A percentile compares a stretch with the other conserved stretches of the same genome.
phyloP scores from a whole-genome alignment of 2,329 filamentous ascomycete genomes.

The Xylaria sp. region DNA sequence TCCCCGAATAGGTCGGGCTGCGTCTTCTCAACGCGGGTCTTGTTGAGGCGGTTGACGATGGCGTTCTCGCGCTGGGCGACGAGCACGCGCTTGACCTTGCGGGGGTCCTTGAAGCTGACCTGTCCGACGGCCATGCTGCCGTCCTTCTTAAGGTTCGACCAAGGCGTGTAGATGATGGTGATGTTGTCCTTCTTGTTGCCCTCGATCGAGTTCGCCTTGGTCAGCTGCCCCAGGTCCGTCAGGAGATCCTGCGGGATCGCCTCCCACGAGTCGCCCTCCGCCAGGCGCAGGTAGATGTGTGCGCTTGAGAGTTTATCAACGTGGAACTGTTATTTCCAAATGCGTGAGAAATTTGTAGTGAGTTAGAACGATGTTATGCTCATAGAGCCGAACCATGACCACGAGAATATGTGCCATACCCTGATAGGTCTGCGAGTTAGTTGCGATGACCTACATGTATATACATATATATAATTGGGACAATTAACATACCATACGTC shows the following conservation, averaged over 20 bases:
- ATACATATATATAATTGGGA: conserved; percentile 19
- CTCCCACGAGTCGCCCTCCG: conserved; percentile 84
- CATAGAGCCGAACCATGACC: background rate
- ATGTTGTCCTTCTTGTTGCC: conserved; percentile 99
- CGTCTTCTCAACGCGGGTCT: conserved; percentile 91
- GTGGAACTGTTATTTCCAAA: conserved; percentile 74
- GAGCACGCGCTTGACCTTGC: conserved; percentile 84
- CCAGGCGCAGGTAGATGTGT: conserved; percentile 92
- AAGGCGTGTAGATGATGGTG: conserved; percentile 96
- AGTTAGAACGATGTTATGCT: background rate
- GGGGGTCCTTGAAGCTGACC: conserved; percentile 91
- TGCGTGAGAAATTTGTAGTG: conserved; percentile 17
- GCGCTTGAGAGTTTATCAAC: conserved; percentile 97
- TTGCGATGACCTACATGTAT: background rate
- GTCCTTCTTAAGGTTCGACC: conserved; percentile 95
- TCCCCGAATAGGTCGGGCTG: conserved; percentile 85
- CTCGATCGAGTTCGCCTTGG: conserved; percentile 98
- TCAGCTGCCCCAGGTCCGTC: conserved; percentile 92
- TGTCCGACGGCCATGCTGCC: conserved; percentile 96
- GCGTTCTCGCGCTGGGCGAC: conserved; percentile 84
- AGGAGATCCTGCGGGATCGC: conserved; percentile 78
- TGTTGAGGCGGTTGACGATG: conserved; percentile 97
- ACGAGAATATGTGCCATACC: conserved; percentile 41
- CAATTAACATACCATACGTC: conserved; percentile 80
- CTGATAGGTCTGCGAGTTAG: conserved; percentile 36